These are phyloP conservation scores for Fusarium caatingaense DNA, from an alignment of 2,329 filamentous ascomycete genomes.

Conservation along the genomic window DNA sequence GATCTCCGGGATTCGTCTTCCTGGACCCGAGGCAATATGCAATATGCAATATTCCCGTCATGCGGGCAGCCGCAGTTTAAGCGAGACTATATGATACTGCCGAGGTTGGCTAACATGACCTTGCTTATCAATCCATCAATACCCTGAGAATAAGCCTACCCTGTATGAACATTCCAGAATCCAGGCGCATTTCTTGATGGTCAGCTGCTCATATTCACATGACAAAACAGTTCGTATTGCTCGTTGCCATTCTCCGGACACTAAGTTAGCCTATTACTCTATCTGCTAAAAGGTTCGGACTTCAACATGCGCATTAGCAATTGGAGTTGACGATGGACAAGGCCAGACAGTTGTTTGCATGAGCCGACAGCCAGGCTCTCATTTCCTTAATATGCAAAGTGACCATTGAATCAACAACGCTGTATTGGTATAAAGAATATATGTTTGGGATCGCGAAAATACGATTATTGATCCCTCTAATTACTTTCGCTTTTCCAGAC, in stretches of 20 bases:
- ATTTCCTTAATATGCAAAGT: not conserved
- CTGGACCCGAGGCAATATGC: slow-evolving; percentile 36
- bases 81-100: slow-evolving; percentile 25
- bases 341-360: not conserved
- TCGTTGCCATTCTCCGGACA: not conserved
- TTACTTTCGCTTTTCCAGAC: slow-evolving; percentile 10
- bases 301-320: too few species aligned
- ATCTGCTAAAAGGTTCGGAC: not conserved
- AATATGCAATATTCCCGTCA: slow-evolving; percentile 36
- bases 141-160: slow-evolving; percentile 15
- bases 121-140: slow-evolving; percentile 24
- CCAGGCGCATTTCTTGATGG: not conserved
- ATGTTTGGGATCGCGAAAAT: slow-evolving; percentile 8
- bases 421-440: not conserved
- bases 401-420: not conserved
- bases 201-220: slow-evolving; percentile 12
- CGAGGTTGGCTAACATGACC: slow-evolving; percentile 29
- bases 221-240: not conserved
- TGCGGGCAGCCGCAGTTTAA: slow-evolving; percentile 36
- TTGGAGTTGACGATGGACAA: not conserved
- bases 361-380: not conserved
- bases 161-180: slow-evolving; percentile 27
- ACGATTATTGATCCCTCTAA: slow-evolving; percentile 9
- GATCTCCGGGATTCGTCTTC: slow-evolving; percentile 35
- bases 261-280: not conserved